These are phyloP conservation scores for Orbilia ellipsospora DNA, from an alignment of 2,329 filamentous ascomycete genomes.

Conservation along the genomic window DNA sequence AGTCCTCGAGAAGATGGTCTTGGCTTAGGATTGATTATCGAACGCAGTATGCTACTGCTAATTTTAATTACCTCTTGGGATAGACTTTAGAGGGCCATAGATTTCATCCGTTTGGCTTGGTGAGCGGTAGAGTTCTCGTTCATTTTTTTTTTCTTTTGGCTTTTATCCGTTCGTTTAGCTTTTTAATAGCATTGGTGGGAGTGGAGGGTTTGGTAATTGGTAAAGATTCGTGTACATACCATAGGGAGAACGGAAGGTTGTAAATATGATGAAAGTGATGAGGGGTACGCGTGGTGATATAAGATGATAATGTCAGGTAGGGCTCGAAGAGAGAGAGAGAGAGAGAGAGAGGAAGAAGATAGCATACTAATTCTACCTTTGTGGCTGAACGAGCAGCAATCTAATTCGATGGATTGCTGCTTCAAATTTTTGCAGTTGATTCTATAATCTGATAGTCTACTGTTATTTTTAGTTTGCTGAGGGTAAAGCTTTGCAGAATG, in stretches of 20 bases:
- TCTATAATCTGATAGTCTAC: no score
- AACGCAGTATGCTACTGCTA: not conserved
- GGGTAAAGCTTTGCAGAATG: no score
- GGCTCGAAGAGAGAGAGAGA: not conserved
- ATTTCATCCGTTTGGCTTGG: not conserved
- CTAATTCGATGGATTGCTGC: no score
- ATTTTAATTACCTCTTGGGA: not conserved
- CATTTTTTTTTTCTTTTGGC: not conserved
- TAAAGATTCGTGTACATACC: constrained; percentile 1
- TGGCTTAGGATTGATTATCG: constrained; percentile 62
- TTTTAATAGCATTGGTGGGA: constrained; percentile 2
- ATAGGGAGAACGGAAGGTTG: not conserved
- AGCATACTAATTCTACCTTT: not conserved
- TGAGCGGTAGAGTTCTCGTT: not conserved
- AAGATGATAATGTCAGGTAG: not conserved
- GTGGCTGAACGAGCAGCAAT: no score
- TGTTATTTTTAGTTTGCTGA: no score
- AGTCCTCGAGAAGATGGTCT: constrained; percentile 61
- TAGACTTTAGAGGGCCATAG: constrained; percentile 22
- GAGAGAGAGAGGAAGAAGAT: not conserved
- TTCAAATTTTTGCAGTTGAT: no score
- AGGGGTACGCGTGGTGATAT: not conserved
- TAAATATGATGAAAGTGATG: constrained; percentile 9
- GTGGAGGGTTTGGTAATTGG: not conserved
- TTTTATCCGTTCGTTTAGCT: not conserved